Evolutionary conservation across 2,329 filamentous ascomycete species (phyloP).

Genomic region (Monilinia polystroma): DNA sequence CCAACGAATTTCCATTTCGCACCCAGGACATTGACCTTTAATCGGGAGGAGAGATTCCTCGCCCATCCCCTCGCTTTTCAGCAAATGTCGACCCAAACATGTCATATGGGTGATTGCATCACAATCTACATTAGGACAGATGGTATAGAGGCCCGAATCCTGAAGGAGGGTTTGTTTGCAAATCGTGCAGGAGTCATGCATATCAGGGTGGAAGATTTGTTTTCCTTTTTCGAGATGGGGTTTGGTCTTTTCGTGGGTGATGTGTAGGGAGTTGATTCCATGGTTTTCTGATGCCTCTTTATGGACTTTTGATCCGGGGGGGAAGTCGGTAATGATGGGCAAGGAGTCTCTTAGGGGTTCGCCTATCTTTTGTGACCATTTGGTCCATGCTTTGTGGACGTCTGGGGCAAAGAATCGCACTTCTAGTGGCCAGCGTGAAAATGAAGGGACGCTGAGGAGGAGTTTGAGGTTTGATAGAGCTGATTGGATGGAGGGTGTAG

Average conservation of each 20-base stretch:
- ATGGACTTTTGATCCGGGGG: neutral
- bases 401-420: constrained; percentile 76
- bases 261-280: constrained; percentile 54
- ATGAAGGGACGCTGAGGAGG: constrained; percentile 75
- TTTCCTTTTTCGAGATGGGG: constrained; percentile 56
- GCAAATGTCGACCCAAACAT: constrained; percentile 57
- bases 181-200: constrained; percentile 54
- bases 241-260: constrained; percentile 56
- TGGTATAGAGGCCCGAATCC: constrained; percentile 53
- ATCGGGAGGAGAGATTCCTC: constrained; percentile 58
- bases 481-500: constrained; percentile 60
- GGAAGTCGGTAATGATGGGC: constrained; percentile 34
- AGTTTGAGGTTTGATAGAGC: constrained; percentile 79
- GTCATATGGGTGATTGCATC: constrained; percentile 58
- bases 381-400: constrained; percentile 67
- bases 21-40: constrained; percentile 69
- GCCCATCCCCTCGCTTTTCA: constrained; percentile 42
- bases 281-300: constrained; percentile 10
- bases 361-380: constrained; percentile 46
- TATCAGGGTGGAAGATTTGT: constrained; percentile 55
- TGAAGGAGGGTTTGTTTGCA: constrained; percentile 50
- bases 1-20: constrained; percentile 65
- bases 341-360: constrained; percentile 30
- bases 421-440: constrained; percentile 77
- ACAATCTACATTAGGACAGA: constrained; percentile 55